Evolutionary conservation across 306 rosid species (phyloP).

Genomic region (Citrullus amarus): DNA sequence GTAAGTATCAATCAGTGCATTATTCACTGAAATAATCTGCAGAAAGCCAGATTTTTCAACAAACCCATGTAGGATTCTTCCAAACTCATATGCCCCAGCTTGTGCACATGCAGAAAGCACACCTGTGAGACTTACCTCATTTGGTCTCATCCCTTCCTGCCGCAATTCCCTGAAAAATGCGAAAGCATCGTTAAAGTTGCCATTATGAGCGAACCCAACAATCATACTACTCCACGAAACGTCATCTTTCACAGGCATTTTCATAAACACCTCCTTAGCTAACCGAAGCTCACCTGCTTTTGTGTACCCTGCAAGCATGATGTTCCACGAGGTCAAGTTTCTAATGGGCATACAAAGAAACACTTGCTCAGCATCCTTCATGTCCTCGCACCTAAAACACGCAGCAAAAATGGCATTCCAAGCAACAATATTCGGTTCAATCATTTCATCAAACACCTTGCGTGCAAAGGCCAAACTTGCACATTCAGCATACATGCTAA

Average conservation of each 20-base stretch:
- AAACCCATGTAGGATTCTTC: constrained; percentile 52
- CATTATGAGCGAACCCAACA: constrained; percentile 59
- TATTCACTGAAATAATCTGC: constrained; percentile 52
- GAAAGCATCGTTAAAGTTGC: constrained; percentile 57
- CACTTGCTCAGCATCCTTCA: constrained; percentile 23
- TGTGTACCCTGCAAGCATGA: constrained; percentile 56
- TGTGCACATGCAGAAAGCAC: constrained; percentile 75
- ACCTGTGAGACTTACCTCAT: constrained; percentile 73
- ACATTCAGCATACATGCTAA: constrained; percentile 62
- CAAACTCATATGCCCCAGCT: constrained; percentile 74
- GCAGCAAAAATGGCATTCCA: constrained; percentile 69
- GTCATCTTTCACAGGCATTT: constrained; percentile 51
- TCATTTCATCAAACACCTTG: constrained; percentile 64
- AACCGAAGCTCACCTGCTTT: constrained; percentile 58
- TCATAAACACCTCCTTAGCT: constrained; percentile 41
- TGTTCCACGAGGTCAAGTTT: constrained; percentile 74
- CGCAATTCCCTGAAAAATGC: constrained; percentile 53
- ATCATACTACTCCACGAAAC: constrained; percentile 90
- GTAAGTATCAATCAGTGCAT: constrained; percentile 63
- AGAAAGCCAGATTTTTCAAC: constrained; percentile 56
- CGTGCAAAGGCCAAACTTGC: constrained; percentile 26
- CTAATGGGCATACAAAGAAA: constrained; percentile 46
- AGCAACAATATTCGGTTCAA: constrained; percentile 56
- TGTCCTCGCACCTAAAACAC: constrained; percentile 52
- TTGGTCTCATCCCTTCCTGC: constrained; percentile 36